Conservation (phyloP, 768 basidiomycete species). For the Leccinum rimulosum region DNA sequence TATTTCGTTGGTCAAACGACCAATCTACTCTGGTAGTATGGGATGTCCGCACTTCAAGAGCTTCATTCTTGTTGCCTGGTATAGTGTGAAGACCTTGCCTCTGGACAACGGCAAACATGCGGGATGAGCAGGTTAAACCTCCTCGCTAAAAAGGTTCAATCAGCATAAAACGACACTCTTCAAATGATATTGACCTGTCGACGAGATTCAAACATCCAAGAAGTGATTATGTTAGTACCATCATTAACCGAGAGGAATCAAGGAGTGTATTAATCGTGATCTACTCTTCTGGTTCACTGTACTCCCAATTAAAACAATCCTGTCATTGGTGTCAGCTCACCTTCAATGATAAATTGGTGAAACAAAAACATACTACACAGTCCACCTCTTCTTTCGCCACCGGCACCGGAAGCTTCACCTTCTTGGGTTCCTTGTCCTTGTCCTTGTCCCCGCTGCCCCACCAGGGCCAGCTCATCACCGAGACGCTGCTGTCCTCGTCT, state of each 20-base stretch:
- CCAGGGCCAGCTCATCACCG: conserved; percentile 23
- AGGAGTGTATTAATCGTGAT: background rate
- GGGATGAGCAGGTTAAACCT: background rate
- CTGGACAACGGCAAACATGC: background rate
- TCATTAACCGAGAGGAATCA: background rate
- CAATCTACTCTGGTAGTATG: background rate
- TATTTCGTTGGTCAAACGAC: background rate
- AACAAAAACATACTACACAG: conserved; percentile 52
- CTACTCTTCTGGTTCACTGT: conserved; percentile 35
- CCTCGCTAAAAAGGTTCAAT: background rate
- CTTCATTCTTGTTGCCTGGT: background rate
- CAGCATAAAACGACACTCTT: background rate
- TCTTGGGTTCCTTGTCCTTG: conserved; percentile 21
- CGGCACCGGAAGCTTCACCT: conserved; percentile 41
- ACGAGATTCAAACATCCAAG: background rate
- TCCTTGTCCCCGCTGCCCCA: conserved; percentile 33
- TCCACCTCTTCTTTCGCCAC: conserved; percentile 52
- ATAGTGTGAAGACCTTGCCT: background rate
- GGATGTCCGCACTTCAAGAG: background rate
- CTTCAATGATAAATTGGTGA: background rate
- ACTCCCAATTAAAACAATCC: conserved; percentile 80
- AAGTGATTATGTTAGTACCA: background rate
- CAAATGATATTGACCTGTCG: background rate
- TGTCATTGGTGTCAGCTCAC: conserved; percentile 24
- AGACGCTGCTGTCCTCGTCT: conserved; percentile 5